Base-by-base conservation (phyloP, 139 green algal species). In the Trebouxia sp. region DNA sequence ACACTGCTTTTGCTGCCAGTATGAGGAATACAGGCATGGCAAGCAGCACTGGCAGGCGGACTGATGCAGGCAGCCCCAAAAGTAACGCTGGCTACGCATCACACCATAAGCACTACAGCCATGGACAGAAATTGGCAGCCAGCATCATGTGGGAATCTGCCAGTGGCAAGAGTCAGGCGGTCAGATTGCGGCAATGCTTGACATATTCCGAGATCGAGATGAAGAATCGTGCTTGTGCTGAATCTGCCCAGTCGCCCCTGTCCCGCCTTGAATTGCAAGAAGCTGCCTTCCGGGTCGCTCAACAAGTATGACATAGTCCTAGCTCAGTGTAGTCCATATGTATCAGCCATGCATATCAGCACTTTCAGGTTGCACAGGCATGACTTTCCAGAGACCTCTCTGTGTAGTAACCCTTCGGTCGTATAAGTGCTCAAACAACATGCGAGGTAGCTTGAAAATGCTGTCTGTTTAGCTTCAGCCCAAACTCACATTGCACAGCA, bases 121-220 rank as follows among this genome's bases (percentile, higher is more conserved):
- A 56, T 41, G 69, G 69, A 22, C 41, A 77, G 41, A 77, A 77
- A 28, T 24, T 77, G 1, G 69, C 69, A 20, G 69, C 69, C 9
- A 53, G 26, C 26, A 53, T 53, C 24, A 30, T 77, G 26, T 77
- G 69, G 69, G 69, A 51, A 51, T 39, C 69, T 77, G 69, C 69
- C 41, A 77, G 41, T 39, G 41, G 69, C 41, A 51, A 53, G 11
- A 53, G 69, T 24, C 69, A 77, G 69, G n/a, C 41, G n/a, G 69
- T 53, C 69, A 51, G 43, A 26, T 53, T 77, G 69, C 69, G 69
- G 38, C 69, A 77, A 26, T 77, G 69, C 37, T 41, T 77, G 12
- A 77, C 69, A 9, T 77, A 77, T 26, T 77, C 69, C 39, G 69
- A 77, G 69, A 77, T 77, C 26, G 39, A 28, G 24, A 56, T 77